These are phyloP conservation scores for Cubamyces lactineus DNA, from an alignment of 768 basidiomycete genomes.

Conservation along the genomic window DNA sequence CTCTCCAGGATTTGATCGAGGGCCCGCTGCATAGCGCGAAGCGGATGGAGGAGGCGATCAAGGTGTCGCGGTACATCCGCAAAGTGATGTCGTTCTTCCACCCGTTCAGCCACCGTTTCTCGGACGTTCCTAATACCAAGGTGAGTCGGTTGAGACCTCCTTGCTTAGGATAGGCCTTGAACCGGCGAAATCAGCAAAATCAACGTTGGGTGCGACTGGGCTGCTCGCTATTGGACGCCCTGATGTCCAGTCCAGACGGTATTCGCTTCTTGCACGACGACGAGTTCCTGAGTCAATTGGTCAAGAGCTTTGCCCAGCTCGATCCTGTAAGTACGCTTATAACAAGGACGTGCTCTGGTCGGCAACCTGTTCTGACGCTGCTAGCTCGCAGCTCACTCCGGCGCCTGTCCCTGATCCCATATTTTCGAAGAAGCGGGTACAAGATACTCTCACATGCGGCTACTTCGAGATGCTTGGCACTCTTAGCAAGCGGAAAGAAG, in stretches of 20 bases:
- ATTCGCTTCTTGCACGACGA: conserved; percentile 86
- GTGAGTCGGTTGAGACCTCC: conserved; percentile 37
- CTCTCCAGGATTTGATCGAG: conserved; percentile 85
- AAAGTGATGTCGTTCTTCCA: conserved; percentile 93
- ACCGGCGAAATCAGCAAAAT: too few relatives aligned
- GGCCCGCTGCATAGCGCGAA: conserved; percentile 91
- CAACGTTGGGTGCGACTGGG: conserved; percentile 86
- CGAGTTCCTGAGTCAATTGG: conserved; percentile 80
- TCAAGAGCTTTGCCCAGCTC: conserved; percentile 86
- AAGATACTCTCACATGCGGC: conserved; percentile 83
- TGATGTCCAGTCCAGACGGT: conserved; percentile 84
- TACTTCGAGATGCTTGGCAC: conserved; percentile 97
- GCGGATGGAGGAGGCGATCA: conserved; percentile 93
- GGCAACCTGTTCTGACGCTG: not conserved
- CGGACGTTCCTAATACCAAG: conserved; percentile 73
- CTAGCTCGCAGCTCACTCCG: conserved; percentile 61
- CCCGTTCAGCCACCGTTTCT: conserved; percentile 87
- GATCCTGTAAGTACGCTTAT: conserved; percentile 69
- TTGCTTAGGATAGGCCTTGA: not conserved
- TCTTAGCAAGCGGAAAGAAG: conserved; percentile 85
- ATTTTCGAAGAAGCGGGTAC: conserved; percentile 82
- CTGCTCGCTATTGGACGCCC: conserved; percentile 77
- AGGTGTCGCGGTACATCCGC: conserved; percentile 86
- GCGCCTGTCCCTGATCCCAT: conserved; percentile 75
- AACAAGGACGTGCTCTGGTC: not conserved